Percentiles rank a stretch among this genome's conserved stretches.
Conservation (phyloP, 2,329 filamentous ascomycete genomes). For the Fragosphaeria purpurea region DNA sequence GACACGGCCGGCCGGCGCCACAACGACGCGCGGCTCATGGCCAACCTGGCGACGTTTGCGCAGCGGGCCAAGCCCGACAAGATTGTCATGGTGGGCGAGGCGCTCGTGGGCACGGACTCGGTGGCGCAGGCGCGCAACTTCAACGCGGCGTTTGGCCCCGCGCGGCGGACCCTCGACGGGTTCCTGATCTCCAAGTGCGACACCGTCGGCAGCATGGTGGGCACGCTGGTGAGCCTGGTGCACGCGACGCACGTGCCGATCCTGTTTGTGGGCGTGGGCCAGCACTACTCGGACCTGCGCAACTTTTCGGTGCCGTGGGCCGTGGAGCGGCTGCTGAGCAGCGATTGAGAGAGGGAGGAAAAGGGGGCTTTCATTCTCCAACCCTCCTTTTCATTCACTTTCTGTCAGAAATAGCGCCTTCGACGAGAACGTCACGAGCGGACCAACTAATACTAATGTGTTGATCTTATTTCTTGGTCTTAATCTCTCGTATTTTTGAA, state of each 20-base stretch:
- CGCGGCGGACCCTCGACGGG: slow-evolving; percentile 72
- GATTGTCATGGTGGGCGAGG: slow-evolving; percentile 89
- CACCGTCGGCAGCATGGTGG: slow-evolving; percentile 98
- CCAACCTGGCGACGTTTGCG: slow-evolving; percentile 90
- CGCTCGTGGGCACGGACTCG: slow-evolving; percentile 87
- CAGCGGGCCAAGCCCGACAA: slow-evolving; percentile 95
- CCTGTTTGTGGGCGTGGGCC: slow-evolving; percentile 71
- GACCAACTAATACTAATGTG: too few relatives aligned
- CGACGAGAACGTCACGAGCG: too few relatives aligned
- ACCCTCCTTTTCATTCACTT: too few relatives aligned
- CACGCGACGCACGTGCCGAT: slow-evolving; percentile 96
- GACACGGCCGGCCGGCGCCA: slow-evolving; percentile 92
- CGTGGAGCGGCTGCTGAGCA: slow-evolving; percentile 54
- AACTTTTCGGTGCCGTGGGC: slow-evolving; percentile 63
- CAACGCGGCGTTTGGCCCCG: slow-evolving; percentile 79
- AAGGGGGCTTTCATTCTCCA: too few relatives aligned
- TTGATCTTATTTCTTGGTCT: too few relatives aligned
- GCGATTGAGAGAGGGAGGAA: slow-evolving; percentile 22
- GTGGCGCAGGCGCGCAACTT: slow-evolving; percentile 96
- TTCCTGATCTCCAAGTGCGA: slow-evolving; percentile 99
- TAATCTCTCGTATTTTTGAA: too few relatives aligned
- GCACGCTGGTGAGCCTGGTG: slow-evolving; percentile 89
- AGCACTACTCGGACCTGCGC: slow-evolving; percentile 58
- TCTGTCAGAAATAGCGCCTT: too few relatives aligned
- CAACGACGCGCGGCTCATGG: slow-evolving; percentile 95